Base-by-base conservation (phyloP, 345 rosid genomes). In the Odontarrhena argentea region DNA sequence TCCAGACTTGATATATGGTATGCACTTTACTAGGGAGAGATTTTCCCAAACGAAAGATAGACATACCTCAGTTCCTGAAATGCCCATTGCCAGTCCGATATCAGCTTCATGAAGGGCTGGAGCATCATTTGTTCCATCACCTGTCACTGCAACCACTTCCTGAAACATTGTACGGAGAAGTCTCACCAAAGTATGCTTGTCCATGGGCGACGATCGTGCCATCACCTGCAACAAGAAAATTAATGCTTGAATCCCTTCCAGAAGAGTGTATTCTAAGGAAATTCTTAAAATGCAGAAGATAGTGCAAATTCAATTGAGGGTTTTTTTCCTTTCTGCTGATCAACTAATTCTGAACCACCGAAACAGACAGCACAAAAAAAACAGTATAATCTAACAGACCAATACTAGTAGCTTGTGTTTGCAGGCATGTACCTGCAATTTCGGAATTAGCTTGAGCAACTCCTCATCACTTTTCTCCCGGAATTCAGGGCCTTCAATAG, bases 111-210 rank as follows among this genome's bases (percentile, higher is more conserved):
- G 88, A 75, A 92, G 81, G 47, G 98, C 92, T 12, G 93, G 92
- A 69, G 98, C 97, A 63, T 92, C 97, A 78, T 92, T 87, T 60
- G 92, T 87, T 24, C 92, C 97, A 77, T 92, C 97, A 62, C 92
- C 93, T 0, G 97, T 89, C 78, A 89, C 93, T 24, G 94, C 97
- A 54, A 92, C 97, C 25, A 87, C 96, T 63, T 87, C 91, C 34
- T 79, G 64, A n/a, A 85, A 76, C 57, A 81, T 82, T 60, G 74
- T 78, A 69, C 84, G 80, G 5, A 92, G 83, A 76, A 79, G 78
- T 52, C 84, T 85, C 74, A 92, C 98, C 61, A 89, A 85, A 50
- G 85, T 84, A 82, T 89, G 98, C 77, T 87, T 92, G 74, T 92
- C 97, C 69, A 87, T 65, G 15, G 97, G 97, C 3, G 93, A 78